phyloP scores from a whole-genome alignment of 192 early-diverging fungal species.

The Umbelopsis vinacea region DNA sequence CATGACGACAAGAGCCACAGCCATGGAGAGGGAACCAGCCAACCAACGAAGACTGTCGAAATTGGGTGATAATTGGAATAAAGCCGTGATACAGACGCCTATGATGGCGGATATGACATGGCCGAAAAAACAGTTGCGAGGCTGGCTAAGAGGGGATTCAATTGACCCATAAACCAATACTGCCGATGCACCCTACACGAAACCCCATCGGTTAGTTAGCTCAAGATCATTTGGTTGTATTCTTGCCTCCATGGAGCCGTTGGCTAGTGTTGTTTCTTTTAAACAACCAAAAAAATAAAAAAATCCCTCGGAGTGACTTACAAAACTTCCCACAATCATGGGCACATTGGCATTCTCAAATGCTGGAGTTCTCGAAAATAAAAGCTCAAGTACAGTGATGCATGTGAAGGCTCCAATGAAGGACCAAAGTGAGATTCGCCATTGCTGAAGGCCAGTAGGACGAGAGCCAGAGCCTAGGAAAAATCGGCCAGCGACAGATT shows the following conservation, averaged over 20 bases:
- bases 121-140: conserved; percentile 51
- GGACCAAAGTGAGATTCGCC: conserved; percentile 35
- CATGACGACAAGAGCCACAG: conserved; percentile 51
- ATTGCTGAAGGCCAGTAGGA: conserved; percentile 1
- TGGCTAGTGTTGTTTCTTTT: no score
- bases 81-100: conserved; percentile 45
- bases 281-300: no score
- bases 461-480: neutral
- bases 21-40: conserved; percentile 52
- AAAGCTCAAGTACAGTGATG: conserved; percentile 30
- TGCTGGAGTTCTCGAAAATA: conserved; percentile 23
- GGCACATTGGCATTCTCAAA: conserved; percentile 27
- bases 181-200: conserved; percentile 61
- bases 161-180: conserved; percentile 66
- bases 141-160: conserved; percentile 64
- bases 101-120: conserved; percentile 51
- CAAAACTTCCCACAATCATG: conserved; percentile 38
- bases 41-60: conserved; percentile 51
- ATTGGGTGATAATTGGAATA: conserved; percentile 44
- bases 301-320: no score
- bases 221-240: no score
- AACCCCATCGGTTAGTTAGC: neutral
- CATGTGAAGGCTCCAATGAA: conserved; percentile 36
- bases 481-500: neutral
- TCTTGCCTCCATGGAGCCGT: no score